Evolutionary conservation across 2,329 filamentous ascomycete species (phyloP).

Genomic region (Hypoxylon sp.): DNA sequence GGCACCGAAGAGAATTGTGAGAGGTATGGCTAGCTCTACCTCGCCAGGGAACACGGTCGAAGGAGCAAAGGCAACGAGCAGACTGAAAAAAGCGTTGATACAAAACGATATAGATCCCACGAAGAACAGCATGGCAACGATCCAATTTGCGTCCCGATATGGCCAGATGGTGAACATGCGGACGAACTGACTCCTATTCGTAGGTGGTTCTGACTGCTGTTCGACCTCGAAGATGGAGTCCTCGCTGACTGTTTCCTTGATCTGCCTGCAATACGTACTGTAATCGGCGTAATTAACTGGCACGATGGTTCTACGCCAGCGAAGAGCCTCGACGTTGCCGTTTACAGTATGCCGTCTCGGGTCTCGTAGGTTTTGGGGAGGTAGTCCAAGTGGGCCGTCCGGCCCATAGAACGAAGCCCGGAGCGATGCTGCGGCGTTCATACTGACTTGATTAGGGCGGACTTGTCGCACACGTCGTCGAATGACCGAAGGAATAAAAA

Average conservation of each 20-base stretch:
- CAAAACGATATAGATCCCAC: slow-evolving; percentile 33
- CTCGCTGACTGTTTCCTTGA: slow-evolving; percentile 10
- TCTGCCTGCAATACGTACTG: slow-evolving; percentile 12
- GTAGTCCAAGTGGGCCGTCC: slow-evolving; percentile 3
- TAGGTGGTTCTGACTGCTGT: not conserved
- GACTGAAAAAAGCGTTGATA: slow-evolving; percentile 19
- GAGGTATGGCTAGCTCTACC: not conserved
- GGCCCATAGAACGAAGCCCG: slow-evolving; percentile 5
- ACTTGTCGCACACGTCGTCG: not conserved
- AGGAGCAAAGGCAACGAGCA: slow-evolving; percentile 12
- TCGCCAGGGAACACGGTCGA: slow-evolving; percentile 2
- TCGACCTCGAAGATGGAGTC: slow-evolving; percentile 11
- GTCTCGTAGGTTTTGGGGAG: slow-evolving; percentile 2
- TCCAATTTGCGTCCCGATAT: slow-evolving; percentile 38
- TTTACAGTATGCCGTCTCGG: slow-evolving; percentile 7
- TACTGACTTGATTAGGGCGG: not conserved
- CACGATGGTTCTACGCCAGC: slow-evolving; percentile 10
- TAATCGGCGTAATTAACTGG: slow-evolving; percentile 18
- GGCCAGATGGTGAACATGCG: slow-evolving; percentile 41
- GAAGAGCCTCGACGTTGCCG: slow-evolving; percentile 18
- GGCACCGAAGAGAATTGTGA: not conserved
- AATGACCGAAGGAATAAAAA: not conserved
- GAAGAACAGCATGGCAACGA: slow-evolving; percentile 47
- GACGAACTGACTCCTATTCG: slow-evolving; percentile 22
- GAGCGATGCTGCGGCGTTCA: not conserved